Conservation (phyloP, 192 early-diverging fungal genomes). For the Blastocladiella britannica region DNA sequence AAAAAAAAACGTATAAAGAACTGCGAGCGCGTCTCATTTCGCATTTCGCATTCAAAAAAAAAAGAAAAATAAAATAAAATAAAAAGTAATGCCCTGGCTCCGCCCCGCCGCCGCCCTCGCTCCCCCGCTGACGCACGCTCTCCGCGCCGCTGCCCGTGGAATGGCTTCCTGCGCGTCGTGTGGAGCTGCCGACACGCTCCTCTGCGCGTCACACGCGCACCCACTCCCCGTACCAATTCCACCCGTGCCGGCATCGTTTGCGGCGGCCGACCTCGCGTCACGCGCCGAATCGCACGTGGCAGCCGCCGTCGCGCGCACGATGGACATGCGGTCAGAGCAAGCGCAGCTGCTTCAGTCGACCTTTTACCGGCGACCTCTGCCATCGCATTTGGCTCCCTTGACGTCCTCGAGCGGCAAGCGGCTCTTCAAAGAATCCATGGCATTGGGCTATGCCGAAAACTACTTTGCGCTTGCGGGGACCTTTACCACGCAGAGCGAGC, state of each 20-base stretch:
- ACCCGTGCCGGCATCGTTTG: neutral
- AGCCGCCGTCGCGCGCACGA: neutral
- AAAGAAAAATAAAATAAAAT: no score
- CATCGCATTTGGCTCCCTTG: constrained; percentile 46
- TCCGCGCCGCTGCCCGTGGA: no score
- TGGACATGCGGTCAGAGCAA: neutral
- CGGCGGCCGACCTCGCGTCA: neutral
- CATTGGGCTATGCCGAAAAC: constrained; percentile 54
- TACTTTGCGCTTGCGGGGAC: constrained; percentile 73
- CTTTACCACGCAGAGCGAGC: constrained; percentile 79
- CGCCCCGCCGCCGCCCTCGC: no score
- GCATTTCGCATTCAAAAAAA: no score
- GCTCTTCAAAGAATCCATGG: constrained; percentile 59
- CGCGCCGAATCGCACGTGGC: neutral
- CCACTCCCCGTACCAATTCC: no score
- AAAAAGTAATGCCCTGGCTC: no score
- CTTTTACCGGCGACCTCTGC: constrained; percentile 44
- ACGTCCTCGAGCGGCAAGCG: constrained; percentile 53
- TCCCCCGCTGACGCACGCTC: no score
- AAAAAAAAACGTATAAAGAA: no score
- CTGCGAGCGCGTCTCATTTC: no score
- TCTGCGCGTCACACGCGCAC: no score
- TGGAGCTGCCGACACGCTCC: no score
- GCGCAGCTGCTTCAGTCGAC: constrained; percentile 10
- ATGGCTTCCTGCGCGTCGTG: no score